phyloP scores from a whole-genome alignment of 352 stramenopile species.

The Phytophthora citricola region DNA sequence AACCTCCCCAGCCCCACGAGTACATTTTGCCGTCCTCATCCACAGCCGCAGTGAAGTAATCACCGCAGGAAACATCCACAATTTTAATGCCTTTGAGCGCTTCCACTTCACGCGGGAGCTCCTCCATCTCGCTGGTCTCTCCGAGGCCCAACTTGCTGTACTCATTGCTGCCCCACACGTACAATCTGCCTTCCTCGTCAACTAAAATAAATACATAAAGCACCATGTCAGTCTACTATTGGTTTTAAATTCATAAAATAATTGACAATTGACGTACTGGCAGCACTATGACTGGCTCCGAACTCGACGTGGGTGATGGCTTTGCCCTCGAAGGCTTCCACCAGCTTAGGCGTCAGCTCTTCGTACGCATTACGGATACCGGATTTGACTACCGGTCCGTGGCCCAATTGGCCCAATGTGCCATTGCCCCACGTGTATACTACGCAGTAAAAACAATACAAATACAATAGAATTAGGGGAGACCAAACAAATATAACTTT shows the following conservation, averaged over 20 bases:
- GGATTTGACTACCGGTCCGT: conserved; percentile 79
- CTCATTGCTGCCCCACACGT: conserved; percentile 91
- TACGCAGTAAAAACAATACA: conserved; percentile 18
- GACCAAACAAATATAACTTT: no score
- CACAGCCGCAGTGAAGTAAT: conserved; percentile 89
- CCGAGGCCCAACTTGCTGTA: conserved; percentile 85
- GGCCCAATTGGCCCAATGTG: conserved; percentile 84
- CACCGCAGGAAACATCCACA: conserved; percentile 85
- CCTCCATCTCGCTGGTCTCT: conserved; percentile 56
- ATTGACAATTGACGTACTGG: conserved; percentile 53
- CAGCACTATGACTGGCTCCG: conserved; percentile 79
- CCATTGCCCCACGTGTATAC: conserved; percentile 89
- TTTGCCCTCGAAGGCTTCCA: conserved; percentile 76
- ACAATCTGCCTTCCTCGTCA: conserved; percentile 71
- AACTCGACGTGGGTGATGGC: conserved; percentile 76
- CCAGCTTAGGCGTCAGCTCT: conserved; percentile 74
- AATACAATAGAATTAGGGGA: neutral
- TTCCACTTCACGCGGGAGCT: conserved; percentile 66
- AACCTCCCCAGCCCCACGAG: conserved; percentile 91
- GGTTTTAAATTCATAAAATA: neutral
- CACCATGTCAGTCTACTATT: conserved; percentile 1
- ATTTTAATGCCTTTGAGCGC: conserved; percentile 76
- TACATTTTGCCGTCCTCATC: conserved; percentile 89
- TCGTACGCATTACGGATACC: conserved; percentile 89
- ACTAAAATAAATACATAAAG: conserved; percentile 43